Evolutionary conservation across 768 basidiomycete species (phyloP).

Genomic region (Boletus sp.): DNA sequence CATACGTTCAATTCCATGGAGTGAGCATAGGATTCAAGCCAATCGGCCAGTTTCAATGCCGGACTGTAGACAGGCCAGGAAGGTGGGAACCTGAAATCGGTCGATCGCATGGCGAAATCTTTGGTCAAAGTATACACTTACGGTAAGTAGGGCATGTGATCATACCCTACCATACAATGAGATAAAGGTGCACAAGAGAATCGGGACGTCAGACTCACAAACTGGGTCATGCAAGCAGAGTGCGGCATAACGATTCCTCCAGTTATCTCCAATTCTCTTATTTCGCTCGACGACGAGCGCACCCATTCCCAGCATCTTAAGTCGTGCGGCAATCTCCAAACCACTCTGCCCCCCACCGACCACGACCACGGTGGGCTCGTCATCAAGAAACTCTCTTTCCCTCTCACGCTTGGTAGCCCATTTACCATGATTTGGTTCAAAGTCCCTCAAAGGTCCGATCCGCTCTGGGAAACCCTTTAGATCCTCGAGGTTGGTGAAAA

Average conservation of each 20-base stretch:
- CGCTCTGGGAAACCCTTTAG: constrained; percentile 45
- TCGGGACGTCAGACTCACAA: constrained; percentile 17
- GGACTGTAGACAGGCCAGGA: constrained; percentile 60
- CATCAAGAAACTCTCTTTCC: constrained; percentile 32
- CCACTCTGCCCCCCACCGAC: constrained; percentile 54
- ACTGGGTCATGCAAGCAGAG: constrained; percentile 33
- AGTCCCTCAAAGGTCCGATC: constrained; percentile 43
- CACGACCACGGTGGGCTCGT: constrained; percentile 51
- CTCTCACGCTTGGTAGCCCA: constrained; percentile 29
- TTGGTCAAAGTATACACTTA: constrained; percentile 26
- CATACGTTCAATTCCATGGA: constrained; percentile 61
- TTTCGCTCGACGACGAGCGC: constrained; percentile 26
- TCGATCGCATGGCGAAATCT: neutral
- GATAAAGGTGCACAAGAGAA: neutral
- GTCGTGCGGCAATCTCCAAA: constrained; percentile 53
- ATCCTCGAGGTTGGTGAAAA: constrained; percentile 51
- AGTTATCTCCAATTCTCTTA: constrained; percentile 29
- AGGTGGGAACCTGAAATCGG: constrained; percentile 45
- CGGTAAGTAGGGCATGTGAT: constrained; percentile 55
- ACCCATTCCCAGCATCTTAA: constrained; percentile 31
- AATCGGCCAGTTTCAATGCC: constrained; percentile 56
- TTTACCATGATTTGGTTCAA: constrained; percentile 34
- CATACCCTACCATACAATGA: constrained; percentile 34
- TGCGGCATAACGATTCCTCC: constrained; percentile 29
- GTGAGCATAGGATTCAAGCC: constrained; percentile 63